A percentile compares a stretch with the other conserved stretches of the same genome.
Conservation (phyloP, 108 stramenopile species). For the Cyclotella baltica region DNA sequence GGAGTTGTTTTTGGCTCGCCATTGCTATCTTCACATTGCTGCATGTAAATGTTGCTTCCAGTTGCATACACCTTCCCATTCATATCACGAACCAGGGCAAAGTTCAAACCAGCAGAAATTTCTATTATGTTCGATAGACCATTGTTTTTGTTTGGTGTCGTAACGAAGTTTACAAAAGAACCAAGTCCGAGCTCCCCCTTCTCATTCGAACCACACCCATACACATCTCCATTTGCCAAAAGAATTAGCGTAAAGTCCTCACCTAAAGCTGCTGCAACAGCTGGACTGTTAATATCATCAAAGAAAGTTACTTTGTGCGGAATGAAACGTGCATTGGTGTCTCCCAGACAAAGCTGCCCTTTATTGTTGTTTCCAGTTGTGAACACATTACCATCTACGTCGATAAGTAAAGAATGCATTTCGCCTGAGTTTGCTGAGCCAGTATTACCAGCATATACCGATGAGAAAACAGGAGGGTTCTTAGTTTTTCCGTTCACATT, state of each 20-base stretch:
- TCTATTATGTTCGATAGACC: constrained; percentile 26
- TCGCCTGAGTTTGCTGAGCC: constrained; percentile 36
- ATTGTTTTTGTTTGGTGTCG: constrained; percentile 23
- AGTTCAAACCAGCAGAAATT: constrained; percentile 48
- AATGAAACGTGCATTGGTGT: constrained; percentile 7
- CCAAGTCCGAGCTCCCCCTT: constrained; percentile 58
- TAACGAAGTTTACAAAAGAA: constrained; percentile 1
- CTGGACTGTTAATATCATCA: constrained; percentile 17
- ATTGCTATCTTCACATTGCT: constrained; percentile 50
- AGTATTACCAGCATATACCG: constrained; percentile 23
- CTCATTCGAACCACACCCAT: constrained; percentile 40
- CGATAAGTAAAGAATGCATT: constrained; percentile 36
- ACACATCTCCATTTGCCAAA: constrained; percentile 33
- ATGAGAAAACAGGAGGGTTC: constrained; percentile 14
- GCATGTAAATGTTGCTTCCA: constrained; percentile 51
- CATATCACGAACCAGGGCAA: constrained; percentile 21
- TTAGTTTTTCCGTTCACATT: background rate
- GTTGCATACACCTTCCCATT: constrained; percentile 36
- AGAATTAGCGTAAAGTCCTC: constrained; percentile 42
- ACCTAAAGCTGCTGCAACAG: constrained; percentile 34
- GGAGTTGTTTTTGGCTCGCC: constrained; percentile 17
- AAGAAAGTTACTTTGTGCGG: constrained; percentile 15
- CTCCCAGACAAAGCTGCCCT: constrained; percentile 37
- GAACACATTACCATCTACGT: constrained; percentile 31
- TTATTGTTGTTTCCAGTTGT: constrained; percentile 27